Conservation (phyloP, 2,329 filamentous ascomycete species). For the Epichloe uncinata region DNA sequence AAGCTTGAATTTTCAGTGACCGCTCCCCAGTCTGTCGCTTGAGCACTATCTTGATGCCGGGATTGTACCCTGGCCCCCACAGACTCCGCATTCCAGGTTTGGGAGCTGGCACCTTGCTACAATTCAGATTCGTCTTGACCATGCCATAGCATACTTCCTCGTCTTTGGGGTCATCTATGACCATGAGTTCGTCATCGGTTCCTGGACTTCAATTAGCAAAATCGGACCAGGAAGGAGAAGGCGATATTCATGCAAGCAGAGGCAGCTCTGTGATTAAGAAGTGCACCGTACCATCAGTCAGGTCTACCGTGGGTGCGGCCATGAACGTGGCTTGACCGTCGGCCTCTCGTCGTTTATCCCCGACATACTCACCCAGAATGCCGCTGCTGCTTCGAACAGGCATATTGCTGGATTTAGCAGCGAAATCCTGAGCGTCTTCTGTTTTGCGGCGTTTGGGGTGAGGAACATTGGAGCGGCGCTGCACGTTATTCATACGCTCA, state of each 20-base stretch:
- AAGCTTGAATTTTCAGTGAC: conserved; percentile 52
- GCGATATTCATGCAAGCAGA: background rate
- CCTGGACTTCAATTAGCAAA: conserved; percentile 6
- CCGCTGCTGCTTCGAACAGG: conserved; percentile 32
- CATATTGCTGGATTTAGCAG: conserved; percentile 18
- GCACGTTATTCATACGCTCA: conserved; percentile 63
- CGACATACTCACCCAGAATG: conserved; percentile 53
- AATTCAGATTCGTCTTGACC: conserved; percentile 55
- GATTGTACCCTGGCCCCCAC: conserved; percentile 49
- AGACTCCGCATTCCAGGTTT: conserved; percentile 49
- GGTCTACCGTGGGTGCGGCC: conserved; percentile 38
- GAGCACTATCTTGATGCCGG: conserved; percentile 60
- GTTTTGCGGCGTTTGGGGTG: conserved; percentile 55
- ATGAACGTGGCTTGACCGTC: conserved; percentile 11
- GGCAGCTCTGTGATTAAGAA: background rate
- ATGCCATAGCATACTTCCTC: conserved; percentile 74
- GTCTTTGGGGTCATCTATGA: conserved; percentile 45
- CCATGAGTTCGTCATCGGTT: conserved; percentile 43
- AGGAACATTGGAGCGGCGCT: conserved; percentile 44
- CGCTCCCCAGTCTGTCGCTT: conserved; percentile 42
- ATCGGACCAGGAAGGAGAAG: background rate
- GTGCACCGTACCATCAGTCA: conserved; percentile 35
- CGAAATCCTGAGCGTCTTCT: conserved; percentile 30
- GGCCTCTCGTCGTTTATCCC: conserved; percentile 39
- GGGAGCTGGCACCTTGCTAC: conserved; percentile 52